Evolutionary conservation across 2,329 filamentous ascomycete genomes (phyloP), one percentile per base, ranked within the genome.

Genomic region (Fusarium duplospermum): DNA sequence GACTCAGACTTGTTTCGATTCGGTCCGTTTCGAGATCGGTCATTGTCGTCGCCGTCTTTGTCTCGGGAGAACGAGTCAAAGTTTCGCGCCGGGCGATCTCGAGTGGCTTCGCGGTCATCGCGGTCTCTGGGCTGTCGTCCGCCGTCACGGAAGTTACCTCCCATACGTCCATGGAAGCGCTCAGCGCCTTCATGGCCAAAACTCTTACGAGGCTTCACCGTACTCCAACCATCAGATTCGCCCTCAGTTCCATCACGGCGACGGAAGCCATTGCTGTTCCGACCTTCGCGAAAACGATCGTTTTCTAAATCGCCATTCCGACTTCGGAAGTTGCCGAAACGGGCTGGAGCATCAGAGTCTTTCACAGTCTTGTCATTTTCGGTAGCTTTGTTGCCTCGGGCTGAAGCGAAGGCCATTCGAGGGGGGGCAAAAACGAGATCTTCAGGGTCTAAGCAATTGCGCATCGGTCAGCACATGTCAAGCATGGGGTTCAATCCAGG

Each of bases 351-450:
- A 27, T 90, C 88, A 9, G 81, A 65, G 58, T 90, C 89, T 76
- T 89, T 90, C 27, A 79, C 70, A 4, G 83, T 79, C 75, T 89
- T 91, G 31, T 92, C 88, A 50, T 84, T 84, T 59, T 90, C 89
- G 59, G 86, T 83, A 16, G 84, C 83, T 68, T 87, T 86, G 62
- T 83, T 81, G 27, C 89, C 86, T 67, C 93, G 93, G 24, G 92
- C 89, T 1, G 95, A 97, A 62, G 94, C 90, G 82, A 98, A 98
- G 52, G 91, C 90, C 56, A 91, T 94, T 82, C 94, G 93, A 2
- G 95, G 94, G 22, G 95, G 95, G 16, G 94, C 95, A 67, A 98
- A 92, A 67, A 96, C 89, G 67, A 97, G 93, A 73, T 97, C 94
- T 77, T 97, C 95, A 78, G 89, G 85, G 81, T 90, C 91, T 93